phyloP scores from a whole-genome alignment of 2,329 filamentous ascomycete genomes.

The Sporothrix mexicana region DNA sequence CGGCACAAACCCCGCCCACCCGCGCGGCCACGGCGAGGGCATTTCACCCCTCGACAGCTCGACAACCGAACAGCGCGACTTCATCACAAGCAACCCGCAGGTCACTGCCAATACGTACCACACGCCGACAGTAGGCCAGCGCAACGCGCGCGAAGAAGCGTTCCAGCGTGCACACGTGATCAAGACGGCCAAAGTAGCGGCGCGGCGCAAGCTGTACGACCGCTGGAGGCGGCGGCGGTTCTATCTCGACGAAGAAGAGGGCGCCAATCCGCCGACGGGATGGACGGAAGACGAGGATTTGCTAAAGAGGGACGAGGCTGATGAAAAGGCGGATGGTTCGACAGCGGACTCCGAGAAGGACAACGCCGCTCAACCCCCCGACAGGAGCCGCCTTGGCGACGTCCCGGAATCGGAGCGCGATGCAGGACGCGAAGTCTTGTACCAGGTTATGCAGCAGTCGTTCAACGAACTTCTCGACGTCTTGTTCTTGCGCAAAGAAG shows the following conservation, averaged over 20 bases:
- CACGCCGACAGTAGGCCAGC: conserved; percentile 33
- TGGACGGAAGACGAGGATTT: conserved; percentile 68
- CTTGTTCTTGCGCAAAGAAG: conserved; percentile 82
- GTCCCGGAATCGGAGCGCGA: conserved; percentile 82
- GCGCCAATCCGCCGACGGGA: conserved; percentile 66
- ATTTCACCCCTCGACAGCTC: conserved; percentile 13
- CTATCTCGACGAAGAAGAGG: conserved; percentile 86
- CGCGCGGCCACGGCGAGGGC: background rate
- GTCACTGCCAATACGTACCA: background rate
- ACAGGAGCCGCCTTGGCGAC: conserved; percentile 72
- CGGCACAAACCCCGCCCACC: background rate
- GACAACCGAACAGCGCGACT: background rate
- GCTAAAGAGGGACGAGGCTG: conserved; percentile 45
- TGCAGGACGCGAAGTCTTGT: conserved; percentile 85
- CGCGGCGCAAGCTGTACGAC: conserved; percentile 65
- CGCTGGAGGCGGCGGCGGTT: conserved; percentile 80
- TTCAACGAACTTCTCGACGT: conserved; percentile 91
- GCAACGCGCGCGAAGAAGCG: conserved; percentile 48
- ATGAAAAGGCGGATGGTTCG: conserved; percentile 67
- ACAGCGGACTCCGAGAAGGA: conserved; percentile 54
- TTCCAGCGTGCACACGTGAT: conserved; percentile 45
- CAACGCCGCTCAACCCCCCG: conserved; percentile 37
- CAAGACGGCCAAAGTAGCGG: conserved; percentile 49
- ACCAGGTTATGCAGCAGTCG: conserved; percentile 88
- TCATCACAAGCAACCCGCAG: background rate